Base-by-base conservation (phyloP, 306 rosid species). In the Gastrolobium bilobum region DNA sequence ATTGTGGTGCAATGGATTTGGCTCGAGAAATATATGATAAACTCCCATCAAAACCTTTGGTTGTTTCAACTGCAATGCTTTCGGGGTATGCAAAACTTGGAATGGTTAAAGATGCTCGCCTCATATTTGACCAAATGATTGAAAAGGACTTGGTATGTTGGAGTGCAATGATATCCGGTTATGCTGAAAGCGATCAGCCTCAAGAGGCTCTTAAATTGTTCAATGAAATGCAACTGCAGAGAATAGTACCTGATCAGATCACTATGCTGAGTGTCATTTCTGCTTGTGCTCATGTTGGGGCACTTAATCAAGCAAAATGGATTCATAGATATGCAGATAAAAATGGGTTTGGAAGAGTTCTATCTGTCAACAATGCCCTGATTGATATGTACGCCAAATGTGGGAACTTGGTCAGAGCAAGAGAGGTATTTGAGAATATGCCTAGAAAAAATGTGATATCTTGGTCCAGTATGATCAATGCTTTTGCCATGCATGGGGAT, bases 111-210 rank as follows among this genome's bases (percentile, higher is more conserved):
- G 88, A 89, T 47, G 93, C 97, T 10, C 94, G 90, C 54, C 34
- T 48, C 80, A 79, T 91, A 68, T 93, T 93, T 79, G 87, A 91
- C 70, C 86, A 89, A 72, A 89, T 91, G 79, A 62, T 50, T 76
- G 87, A 84, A 77, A 93, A 83, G 84, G 93, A 93, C 84, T 75
- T 87, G 86, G 87, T 93, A 40, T 85, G 93, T 79, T 93, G 98
- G 98, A 93, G 89, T 66, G 90, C 98, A 0, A 89, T 93, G 96
- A 89, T 89, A 73, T 88, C 96, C 68, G 96, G 90, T 54, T 93
- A 91, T 77, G 90, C 93, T 6, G 91, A 91, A 74, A 93, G 93
- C 75, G 92, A 90, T 73, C 83, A 6, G 68, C 86, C 98, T 81
- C 90, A 84, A 3, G 94, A 91, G 82, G 89, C 94, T 74, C 93